A percentile compares a stretch with the other conserved stretches of the same genome.
Evolutionary conservation across 78 protist genomes (phyloP).

Genomic region (Emiliania huxleyi): DNA sequence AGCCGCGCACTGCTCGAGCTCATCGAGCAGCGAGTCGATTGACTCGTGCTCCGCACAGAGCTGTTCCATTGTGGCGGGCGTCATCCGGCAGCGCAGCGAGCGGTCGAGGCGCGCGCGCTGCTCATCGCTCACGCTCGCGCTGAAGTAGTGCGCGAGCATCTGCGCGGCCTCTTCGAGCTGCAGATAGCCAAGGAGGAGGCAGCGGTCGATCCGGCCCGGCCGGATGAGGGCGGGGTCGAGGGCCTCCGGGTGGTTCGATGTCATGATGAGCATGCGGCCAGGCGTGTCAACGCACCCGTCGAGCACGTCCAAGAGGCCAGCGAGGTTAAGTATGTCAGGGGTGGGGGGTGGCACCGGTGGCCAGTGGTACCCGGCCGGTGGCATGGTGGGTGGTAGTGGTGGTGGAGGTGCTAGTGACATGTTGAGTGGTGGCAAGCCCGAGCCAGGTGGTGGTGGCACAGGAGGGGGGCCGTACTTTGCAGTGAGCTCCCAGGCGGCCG

Average conservation of each 20-base stretch:
- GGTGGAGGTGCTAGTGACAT: too few species aligned
- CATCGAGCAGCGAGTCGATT: neutral
- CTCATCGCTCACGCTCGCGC: too few species aligned
- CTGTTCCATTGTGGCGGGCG: slow-evolving; percentile 35
- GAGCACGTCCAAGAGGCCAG: slow-evolving; percentile 70
- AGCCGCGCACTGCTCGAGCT: too few species aligned
- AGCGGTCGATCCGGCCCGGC: slow-evolving; percentile 53
- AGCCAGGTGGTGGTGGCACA: too few species aligned
- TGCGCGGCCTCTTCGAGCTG: neutral
- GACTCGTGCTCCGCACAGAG: slow-evolving; percentile 20
- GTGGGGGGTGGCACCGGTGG: too few species aligned
- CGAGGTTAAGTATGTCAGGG: slow-evolving; percentile 47
- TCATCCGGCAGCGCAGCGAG: neutral
- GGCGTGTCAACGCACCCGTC: slow-evolving; percentile 73
- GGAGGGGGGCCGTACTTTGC: too few species aligned
- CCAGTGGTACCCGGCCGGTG: too few species aligned
- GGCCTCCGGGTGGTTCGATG: slow-evolving; percentile 49
- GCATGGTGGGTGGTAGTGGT: too few species aligned
- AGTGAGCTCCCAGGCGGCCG: too few species aligned
- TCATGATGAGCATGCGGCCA: slow-evolving; percentile 70
- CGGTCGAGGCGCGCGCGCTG: neutral
- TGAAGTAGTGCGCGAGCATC: neutral
- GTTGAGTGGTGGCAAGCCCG: too few species aligned
- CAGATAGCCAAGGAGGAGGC: neutral
- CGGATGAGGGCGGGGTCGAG: slow-evolving; percentile 63